Evolutionary conservation across 768 basidiomycete species (phyloP).

Genomic region (Suillus paluster): DNA sequence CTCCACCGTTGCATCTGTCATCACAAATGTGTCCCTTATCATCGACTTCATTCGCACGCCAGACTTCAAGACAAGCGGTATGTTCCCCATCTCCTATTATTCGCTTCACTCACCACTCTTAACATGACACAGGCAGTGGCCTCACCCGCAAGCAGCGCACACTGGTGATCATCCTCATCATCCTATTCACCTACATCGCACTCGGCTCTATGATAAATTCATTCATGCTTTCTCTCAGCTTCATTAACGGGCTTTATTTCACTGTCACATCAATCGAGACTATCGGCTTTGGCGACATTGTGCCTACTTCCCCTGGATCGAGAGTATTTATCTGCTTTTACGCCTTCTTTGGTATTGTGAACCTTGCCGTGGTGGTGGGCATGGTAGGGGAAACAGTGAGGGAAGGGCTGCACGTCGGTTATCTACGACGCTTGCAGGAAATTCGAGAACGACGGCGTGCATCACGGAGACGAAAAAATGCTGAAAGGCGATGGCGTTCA

Average conservation of each 20-base stretch:
- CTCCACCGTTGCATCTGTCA: conserved; percentile 66
- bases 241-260: conserved; percentile 81
- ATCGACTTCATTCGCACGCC: conserved; percentile 61
- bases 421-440: conserved; percentile 55
- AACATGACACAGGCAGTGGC: conserved; percentile 62
- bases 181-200: conserved; percentile 73
- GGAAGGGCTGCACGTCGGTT: conserved; percentile 72
- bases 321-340: conserved; percentile 67
- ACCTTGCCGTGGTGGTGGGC: conserved; percentile 63
- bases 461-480: conserved; percentile 45
- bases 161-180: conserved; percentile 78
- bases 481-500: conserved; percentile 58
- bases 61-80: conserved; percentile 69
- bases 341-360: conserved; percentile 62
- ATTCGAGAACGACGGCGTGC: conserved; percentile 52
- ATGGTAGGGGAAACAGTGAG: conserved; percentile 72
- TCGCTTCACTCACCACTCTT: conserved; percentile 4
- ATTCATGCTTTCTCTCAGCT: conserved; percentile 54
- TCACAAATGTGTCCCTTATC: conserved; percentile 71
- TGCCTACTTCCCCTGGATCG: conserved; percentile 51
- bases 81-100: conserved; percentile 16
- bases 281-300: conserved; percentile 78
- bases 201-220: conserved; percentile 68
- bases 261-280: conserved; percentile 75
- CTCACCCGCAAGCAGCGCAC: conserved; percentile 80